These are phyloP conservation scores for Clarkia xantiana DNA, from an alignment of 345 rosid species.

Conservation along the genomic window DNA sequence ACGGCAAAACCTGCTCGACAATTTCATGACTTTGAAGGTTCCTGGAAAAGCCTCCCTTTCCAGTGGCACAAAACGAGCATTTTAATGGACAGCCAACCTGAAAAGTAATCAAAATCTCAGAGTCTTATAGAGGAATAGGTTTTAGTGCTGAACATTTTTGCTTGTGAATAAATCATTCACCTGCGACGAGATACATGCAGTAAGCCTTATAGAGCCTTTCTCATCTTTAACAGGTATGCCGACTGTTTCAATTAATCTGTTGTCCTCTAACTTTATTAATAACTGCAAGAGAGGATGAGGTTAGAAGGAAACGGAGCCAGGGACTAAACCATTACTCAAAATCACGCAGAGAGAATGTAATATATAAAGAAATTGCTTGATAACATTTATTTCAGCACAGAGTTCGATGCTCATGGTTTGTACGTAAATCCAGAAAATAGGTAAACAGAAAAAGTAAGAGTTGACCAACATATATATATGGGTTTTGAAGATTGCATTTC, in stretches of 20 bases:
- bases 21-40: conserved; percentile 85
- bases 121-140: too few relatives aligned
- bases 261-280: conserved; percentile 68
- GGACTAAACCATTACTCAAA: too few relatives aligned
- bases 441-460: too few relatives aligned
- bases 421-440: too few relatives aligned
- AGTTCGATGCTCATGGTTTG: too few relatives aligned
- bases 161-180: conserved; percentile 15
- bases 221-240: conserved; percentile 82
- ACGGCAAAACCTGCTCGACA: conserved; percentile 51
- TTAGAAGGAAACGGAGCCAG: background rate
- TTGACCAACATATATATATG: too few relatives aligned
- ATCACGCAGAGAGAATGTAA: too few relatives aligned
- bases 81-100: conserved; percentile 96
- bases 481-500: too few relatives aligned
- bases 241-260: conserved; percentile 85
- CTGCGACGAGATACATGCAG: conserved; percentile 96
- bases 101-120: conserved; percentile 3
- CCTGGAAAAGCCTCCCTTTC: conserved; percentile 91
- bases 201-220: conserved; percentile 72
- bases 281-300: conserved; percentile 27
- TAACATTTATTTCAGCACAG: too few relatives aligned
- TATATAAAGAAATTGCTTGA: too few relatives aligned
- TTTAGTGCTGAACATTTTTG: background rate
- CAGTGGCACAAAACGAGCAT: conserved; percentile 98